These are phyloP conservation scores for Aureobasidium sp. DNA, from an alignment of 2,329 filamentous ascomycete genomes.

Conservation along the genomic window DNA sequence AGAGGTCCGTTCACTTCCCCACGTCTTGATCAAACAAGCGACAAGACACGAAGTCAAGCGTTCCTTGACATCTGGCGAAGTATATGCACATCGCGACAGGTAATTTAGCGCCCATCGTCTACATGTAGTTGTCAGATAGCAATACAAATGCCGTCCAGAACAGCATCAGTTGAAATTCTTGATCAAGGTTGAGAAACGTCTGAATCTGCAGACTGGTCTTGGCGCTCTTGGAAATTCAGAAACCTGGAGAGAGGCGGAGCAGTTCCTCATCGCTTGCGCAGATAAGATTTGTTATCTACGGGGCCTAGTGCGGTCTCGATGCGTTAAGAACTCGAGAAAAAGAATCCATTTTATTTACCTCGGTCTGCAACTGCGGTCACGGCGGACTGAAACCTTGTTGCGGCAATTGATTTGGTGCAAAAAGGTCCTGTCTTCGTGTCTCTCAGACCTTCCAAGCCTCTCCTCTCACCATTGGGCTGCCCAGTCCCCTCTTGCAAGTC, in stretches of 20 bases:
- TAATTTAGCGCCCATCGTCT: no score
- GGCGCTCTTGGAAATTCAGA: background rate
- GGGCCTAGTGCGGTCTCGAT: slow-evolving; percentile 10
- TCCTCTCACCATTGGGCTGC: background rate
- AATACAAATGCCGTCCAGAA: background rate
- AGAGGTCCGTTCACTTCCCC: background rate
- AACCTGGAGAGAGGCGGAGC: slow-evolving; percentile 12
- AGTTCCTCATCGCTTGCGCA: slow-evolving; percentile 5
- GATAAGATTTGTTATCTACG: slow-evolving; percentile 4
- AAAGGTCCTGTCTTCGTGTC: background rate
- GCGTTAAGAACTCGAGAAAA: background rate
- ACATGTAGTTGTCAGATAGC: background rate
- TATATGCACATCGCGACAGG: no score
- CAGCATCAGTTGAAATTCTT: no score
- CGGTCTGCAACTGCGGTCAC: background rate
- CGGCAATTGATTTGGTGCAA: background rate
- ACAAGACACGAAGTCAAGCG: background rate
- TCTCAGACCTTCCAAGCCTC: background rate
- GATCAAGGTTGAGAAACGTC: background rate
- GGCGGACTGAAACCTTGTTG: slow-evolving; percentile 3
- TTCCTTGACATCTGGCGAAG: background rate
- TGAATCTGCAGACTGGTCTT: background rate
- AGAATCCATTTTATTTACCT: background rate
- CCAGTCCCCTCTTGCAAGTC: background rate
- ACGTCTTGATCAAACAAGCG: background rate